Evolutionary conservation across 306 rosid species (phyloP).

Genomic region (Trifolium dubium): DNA sequence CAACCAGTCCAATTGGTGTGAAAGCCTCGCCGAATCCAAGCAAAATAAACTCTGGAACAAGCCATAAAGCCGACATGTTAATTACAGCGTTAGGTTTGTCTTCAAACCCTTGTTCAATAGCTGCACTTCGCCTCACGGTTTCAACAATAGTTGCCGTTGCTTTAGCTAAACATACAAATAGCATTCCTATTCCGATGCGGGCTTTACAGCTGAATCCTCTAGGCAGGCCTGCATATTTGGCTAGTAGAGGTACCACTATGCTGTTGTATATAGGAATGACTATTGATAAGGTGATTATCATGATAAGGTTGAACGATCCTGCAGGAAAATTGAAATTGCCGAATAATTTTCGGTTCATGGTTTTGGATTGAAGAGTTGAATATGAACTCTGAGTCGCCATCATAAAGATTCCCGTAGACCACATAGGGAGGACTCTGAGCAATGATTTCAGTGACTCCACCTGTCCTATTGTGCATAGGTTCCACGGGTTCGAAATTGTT

Average conservation of each 20-base stretch:
- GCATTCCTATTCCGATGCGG: constrained; percentile 48
- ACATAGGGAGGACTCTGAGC: constrained; percentile 54
- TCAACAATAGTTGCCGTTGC: constrained; percentile 40
- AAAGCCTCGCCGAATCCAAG: constrained; percentile 50
- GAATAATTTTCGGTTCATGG: constrained; percentile 44
- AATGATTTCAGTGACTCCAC: constrained; percentile 56
- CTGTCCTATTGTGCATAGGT: constrained; percentile 57
- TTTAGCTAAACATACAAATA: constrained; percentile 33
- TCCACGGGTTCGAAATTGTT: constrained; percentile 54
- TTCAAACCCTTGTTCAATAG: constrained; percentile 42
- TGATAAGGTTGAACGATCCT: constrained; percentile 50
- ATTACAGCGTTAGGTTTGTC: constrained; percentile 38
- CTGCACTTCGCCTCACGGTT: constrained; percentile 39
- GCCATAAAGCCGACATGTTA: constrained; percentile 54
- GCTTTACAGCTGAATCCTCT: constrained; percentile 42
- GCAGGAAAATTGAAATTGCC: constrained; percentile 51
- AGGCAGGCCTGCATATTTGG: constrained; percentile 43
- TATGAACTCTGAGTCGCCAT: constrained; percentile 35
- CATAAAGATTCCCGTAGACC: constrained; percentile 56
- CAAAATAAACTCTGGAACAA: constrained; percentile 46
- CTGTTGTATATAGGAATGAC: constrained; percentile 42
- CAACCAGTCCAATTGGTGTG: constrained; percentile 49
- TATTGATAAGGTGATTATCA: constrained; percentile 42
- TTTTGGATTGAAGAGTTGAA: constrained; percentile 47
- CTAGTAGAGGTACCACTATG: constrained; percentile 39